phyloP scores from a whole-genome alignment of 2,329 filamentous ascomycete species.

The Stagonosporopsis chrysanthemi region DNA sequence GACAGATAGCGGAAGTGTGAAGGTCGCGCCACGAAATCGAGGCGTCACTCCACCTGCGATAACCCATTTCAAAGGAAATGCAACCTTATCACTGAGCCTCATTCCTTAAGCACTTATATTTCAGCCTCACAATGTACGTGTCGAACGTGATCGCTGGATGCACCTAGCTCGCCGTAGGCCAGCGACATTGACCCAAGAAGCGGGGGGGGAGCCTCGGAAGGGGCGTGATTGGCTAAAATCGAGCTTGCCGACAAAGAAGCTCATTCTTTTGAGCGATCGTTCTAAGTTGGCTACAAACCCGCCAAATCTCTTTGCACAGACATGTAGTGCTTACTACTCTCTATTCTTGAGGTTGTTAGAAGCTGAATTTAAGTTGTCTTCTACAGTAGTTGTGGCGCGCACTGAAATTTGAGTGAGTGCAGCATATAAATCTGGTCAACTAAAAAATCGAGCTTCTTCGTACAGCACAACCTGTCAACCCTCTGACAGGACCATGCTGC shows the following conservation, averaged over 20 bases:
- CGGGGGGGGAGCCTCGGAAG: not conserved
- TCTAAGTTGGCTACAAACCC: no score
- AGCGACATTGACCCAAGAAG: not conserved
- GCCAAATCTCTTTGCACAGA: no score
- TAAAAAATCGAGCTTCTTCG: no score
- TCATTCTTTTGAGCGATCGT: no score
- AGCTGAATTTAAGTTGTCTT: no score
- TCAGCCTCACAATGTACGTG: conserved; percentile 3
- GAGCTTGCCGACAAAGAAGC: no score
- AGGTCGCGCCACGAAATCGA: conserved; percentile 32
- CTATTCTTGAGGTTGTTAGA: no score
- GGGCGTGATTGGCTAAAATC: not conserved
- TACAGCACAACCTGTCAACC: not conserved
- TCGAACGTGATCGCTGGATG: not conserved
- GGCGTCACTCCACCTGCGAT: conserved; percentile 30
- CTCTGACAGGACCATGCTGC: not conserved
- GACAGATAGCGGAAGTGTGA: conserved; percentile 27
- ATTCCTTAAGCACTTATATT: not conserved
- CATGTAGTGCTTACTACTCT: no score
- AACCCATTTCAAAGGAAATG: not conserved
- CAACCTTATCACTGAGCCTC: conserved; percentile 20
- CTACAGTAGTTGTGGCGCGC: no score
- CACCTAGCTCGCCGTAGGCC: not conserved
- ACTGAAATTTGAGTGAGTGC: no score
- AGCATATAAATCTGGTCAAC: no score